Evolutionary conservation across 495 filamentous ascomycete species (phyloP), one percentile per base, ranked within the genome.

Genomic region (Aspergillus homomorphus): DNA sequence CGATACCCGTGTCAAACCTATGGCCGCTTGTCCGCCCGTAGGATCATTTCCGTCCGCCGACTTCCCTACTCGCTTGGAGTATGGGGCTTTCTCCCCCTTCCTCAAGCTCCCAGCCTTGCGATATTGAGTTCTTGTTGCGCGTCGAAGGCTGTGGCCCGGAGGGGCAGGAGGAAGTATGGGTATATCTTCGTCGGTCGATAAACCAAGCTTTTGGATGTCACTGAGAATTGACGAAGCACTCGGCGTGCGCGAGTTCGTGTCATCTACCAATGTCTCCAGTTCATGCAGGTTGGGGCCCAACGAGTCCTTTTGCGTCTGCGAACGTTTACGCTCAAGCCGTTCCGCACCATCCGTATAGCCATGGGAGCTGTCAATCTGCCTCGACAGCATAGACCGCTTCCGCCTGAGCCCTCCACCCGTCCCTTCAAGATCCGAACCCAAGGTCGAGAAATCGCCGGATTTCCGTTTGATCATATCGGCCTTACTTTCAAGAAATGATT

Each of bases 301-400:
- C 10, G 24, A 33, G 0, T 30, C 23, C 7, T 28, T 24, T 3
- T 84, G 76, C 6, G 67, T 73, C 24, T 81, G 73, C 3, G 91
- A 96, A 60, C 84, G 80, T 64, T 92, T 87, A 60, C 88, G 80
- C 61, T 90, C 89, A 43, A 97, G 72, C 60, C 85, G 81, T 49
- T 98, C 94, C 0, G 93, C 90, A 18, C 94, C 94, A 75, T 99
- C 92, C 55, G 84, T 78, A 68, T 94, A 96, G 43, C 87, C 88
- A 4, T 81, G 80, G 4, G 80, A 79, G 59, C 82, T 87, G 61
- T 96, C 89, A 54, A 99, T 89, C 70, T 97, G 92, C 61, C 85
- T 85, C 6, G 92, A 97, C 12, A 99, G 78, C 92, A 96, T 97
- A 0, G 93, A 97, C 69, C 92, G 92, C 73, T 96, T 96, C 64